Base-by-base conservation (phyloP, 2,329 filamentous ascomycete species). In the Dactylellina drechsleri region DNA sequence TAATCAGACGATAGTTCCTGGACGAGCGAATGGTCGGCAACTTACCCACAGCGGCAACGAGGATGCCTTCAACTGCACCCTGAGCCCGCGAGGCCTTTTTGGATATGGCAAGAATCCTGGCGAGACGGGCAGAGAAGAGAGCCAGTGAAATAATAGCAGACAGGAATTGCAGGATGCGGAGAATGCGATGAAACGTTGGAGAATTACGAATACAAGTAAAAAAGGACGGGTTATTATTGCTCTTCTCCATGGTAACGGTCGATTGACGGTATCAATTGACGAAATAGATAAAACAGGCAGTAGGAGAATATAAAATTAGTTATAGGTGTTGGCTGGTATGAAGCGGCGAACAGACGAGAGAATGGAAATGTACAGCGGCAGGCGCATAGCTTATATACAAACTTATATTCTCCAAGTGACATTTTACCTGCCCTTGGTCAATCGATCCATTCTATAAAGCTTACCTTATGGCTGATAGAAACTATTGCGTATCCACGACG, bases 31-130 rank as follows among this genome's bases (percentile, higher is more conserved):
- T 57, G 26, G 28, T 20, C 31, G 53, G 15, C 5, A 20, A 57
- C 53, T 57, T 57, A 57, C 53, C 76, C 12, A 83, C 81, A 3
- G 83, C 83, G 4, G 83, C 83, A 8, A 83, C 82, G 8, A 84
- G 81, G 54, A 84, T 84, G 62, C 83, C 83, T 77, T 84, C 83
- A 43, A 84, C 83, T 16, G 83, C 82, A 23, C 81, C 80, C 52
- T 81, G 81, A 80, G 18, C 79, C 79, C n/a, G 28, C 28, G 53
- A 57, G n/a, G 53, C 53, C 53, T 57, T 57, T 41, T 57, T 57
- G 16, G 53, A 10, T 40, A 57, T 57, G 28, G 53, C 53, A 72
- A 82, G 81, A 60, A 84, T 81, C 47, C 83, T 83, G 78, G 80
- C 80, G 8, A 84, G 28, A 26, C 83, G 82, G 3, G 77, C 74